A percentile compares a stretch with the other conserved stretches of the same genome.
Conservation (phyloP, 768 basidiomycete species). For the Leucosporidium creatinivorum region DNA sequence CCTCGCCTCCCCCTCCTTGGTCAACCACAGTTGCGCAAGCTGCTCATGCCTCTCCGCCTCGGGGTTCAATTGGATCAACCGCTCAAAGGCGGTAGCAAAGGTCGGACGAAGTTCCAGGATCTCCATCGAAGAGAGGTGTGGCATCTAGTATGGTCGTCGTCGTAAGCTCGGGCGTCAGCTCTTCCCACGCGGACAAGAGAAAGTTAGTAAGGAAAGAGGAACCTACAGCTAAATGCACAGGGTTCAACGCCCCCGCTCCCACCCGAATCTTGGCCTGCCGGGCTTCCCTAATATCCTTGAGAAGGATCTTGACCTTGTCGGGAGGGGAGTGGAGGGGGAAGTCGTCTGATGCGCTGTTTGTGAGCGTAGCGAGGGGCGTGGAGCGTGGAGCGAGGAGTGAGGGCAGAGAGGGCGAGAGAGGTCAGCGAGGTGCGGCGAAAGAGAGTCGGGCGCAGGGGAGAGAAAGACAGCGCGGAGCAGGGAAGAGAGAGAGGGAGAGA, state of each 20-base stretch:
- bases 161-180: too few species aligned
- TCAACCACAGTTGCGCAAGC: slow-evolving; percentile 15
- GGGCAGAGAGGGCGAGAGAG: neutral
- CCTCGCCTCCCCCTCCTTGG: slow-evolving; percentile 10
- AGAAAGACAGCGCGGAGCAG: slow-evolving; percentile 1
- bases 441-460: too few species aligned
- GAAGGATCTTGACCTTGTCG: slow-evolving; percentile 70
- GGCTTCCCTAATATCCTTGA: slow-evolving; percentile 93
- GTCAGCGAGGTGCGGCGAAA: too few species aligned
- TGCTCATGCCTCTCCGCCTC: slow-evolving; percentile 2
- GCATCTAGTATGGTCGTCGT: slow-evolving; percentile 54
- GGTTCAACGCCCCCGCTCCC: slow-evolving; percentile 70
- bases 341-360: slow-evolving; percentile 75
- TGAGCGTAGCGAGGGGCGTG: neutral
- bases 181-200: too few species aligned
- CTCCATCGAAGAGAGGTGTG: slow-evolving; percentile 80
- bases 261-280: slow-evolving; percentile 87
- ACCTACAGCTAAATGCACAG: slow-evolving; percentile 70
- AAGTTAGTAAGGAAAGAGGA: neutral
- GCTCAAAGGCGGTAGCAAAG: slow-evolving; percentile 64
- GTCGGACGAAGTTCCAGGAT: slow-evolving; percentile 89
- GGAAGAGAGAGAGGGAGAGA: slow-evolving; percentile 8
- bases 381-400: neutral
- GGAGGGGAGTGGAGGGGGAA: slow-evolving; percentile 54
- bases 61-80: slow-evolving; percentile 30